Conservation (phyloP, 208 protist genomes). For the Leishmania lainsoni region DNA sequence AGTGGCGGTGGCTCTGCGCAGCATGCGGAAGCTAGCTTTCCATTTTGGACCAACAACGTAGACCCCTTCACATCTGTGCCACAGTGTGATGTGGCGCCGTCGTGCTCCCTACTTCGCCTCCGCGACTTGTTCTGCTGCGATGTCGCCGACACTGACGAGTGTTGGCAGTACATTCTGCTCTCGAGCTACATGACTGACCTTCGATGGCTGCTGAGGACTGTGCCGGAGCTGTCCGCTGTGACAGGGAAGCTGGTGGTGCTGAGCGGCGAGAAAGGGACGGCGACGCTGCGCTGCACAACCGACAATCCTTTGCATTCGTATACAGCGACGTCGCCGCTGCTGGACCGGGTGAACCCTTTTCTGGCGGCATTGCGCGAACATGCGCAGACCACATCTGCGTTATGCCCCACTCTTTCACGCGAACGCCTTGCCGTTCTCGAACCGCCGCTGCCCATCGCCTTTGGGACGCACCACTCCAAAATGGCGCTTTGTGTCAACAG, state of each 20-base stretch:
- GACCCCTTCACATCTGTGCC: not conserved
- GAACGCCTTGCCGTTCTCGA: slow-evolving; percentile 55
- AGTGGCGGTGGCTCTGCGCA: not conserved
- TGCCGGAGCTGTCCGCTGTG: slow-evolving; percentile 40
- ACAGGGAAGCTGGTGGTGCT: slow-evolving; percentile 46
- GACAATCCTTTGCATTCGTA: not conserved
- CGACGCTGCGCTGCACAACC: slow-evolving; percentile 24
- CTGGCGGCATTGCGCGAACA: slow-evolving; percentile 5
- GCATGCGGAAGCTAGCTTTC: not conserved
- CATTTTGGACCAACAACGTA: slow-evolving; percentile 12
- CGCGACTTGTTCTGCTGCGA: slow-evolving; percentile 58
- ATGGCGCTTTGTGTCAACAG: slow-evolving; percentile 60
- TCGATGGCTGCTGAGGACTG: slow-evolving; percentile 52
- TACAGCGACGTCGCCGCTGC: slow-evolving; percentile 13
- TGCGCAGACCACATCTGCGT: not conserved
- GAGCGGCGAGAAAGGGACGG: slow-evolving; percentile 54
- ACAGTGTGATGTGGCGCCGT: too few species aligned
- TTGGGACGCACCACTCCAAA: slow-evolving; percentile 89
- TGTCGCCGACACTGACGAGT: slow-evolving; percentile 34
- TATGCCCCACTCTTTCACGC: not conserved
- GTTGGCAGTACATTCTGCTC: slow-evolving; percentile 62
- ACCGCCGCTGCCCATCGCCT: slow-evolving; percentile 68
- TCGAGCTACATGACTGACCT: slow-evolving; percentile 80
- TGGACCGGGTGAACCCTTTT: slow-evolving; percentile 29
- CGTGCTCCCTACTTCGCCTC: slow-evolving; percentile 28